Percentiles rank a stretch among this genome's conserved stretches.
These are phyloP conservation scores for Zymoseptoria brevis DNA, from an alignment of 2,329 filamentous ascomycete species.

Conservation along the genomic window DNA sequence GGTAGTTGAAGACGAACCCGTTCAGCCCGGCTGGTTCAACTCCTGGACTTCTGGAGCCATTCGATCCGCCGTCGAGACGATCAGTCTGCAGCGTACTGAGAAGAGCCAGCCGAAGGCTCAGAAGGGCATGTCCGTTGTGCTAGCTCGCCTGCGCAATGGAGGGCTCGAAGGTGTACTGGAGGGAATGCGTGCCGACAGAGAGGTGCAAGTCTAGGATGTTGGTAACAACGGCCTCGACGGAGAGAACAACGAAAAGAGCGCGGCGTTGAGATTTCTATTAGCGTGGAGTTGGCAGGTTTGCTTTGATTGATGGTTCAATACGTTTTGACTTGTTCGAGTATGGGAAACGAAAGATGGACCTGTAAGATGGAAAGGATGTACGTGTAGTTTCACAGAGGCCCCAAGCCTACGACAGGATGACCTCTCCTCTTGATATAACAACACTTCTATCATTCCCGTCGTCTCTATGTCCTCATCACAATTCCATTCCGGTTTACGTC, in stretches of 20 bases:
- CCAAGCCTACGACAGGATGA: conserved; percentile 13
- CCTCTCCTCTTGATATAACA: conserved; percentile 7
- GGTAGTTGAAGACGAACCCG: conserved; percentile 36
- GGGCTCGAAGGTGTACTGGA: conserved; percentile 63
- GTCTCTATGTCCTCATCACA: background rate
- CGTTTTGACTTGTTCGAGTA: conserved; percentile 1
- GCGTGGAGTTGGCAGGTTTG: conserved; percentile 11
- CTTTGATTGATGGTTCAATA: background rate
- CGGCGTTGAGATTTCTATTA: conserved; percentile 1
- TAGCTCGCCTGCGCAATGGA: conserved; percentile 61
- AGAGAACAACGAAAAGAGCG: background rate
- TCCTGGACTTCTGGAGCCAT: conserved; percentile 63
- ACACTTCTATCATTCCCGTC: background rate
- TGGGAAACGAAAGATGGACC: background rate
- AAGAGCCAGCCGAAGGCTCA: conserved; percentile 72
- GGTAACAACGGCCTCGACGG: background rate
- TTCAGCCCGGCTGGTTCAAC: conserved; percentile 49
- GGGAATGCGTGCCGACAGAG: conserved; percentile 56
- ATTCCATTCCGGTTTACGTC: background rate
- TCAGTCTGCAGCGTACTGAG: conserved; percentile 68
- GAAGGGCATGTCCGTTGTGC: conserved; percentile 74
- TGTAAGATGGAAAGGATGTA: conserved; percentile 5
- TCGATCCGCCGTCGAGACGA: conserved; percentile 69
- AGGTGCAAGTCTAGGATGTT: conserved; percentile 11
- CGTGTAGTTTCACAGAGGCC: conserved; percentile 10